phyloP scores from a whole-genome alignment of 257 asterid species.

The Nicotiana knightiana region DNA sequence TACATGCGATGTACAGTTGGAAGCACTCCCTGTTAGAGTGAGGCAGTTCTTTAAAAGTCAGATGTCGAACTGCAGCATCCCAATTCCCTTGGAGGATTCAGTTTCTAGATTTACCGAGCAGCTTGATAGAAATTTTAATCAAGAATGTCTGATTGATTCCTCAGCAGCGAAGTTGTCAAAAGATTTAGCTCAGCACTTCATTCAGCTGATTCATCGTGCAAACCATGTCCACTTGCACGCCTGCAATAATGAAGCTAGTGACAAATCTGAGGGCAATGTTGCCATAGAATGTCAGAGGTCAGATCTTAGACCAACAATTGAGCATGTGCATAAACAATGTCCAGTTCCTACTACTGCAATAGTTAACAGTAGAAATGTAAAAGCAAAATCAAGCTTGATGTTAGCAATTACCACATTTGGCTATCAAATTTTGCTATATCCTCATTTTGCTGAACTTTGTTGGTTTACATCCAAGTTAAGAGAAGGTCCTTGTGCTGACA shows the following conservation, averaged over 20 bases:
- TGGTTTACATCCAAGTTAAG: conserved; percentile 96
- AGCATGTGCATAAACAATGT: conserved; percentile 28
- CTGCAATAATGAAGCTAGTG: conserved; percentile 24
- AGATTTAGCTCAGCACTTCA: conserved; percentile 68
- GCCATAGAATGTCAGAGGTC: conserved; percentile 19
- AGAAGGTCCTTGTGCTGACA: conserved; percentile 75
- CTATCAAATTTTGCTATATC: conserved; percentile 80
- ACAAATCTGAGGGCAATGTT: conserved; percentile 26
- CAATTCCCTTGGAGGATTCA: conserved; percentile 38
- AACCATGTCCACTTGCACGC: conserved; percentile 40
- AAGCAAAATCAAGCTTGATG: conserved; percentile 67
- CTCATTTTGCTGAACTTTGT: conserved; percentile 97
- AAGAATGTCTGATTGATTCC: conserved; percentile 39
- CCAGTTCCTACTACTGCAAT: conserved; percentile 30
- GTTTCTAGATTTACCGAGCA: conserved; percentile 60
- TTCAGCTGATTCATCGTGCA: conserved; percentile 52
- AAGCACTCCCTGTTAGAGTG: conserved; percentile 58
- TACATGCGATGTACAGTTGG: conserved; percentile 65
- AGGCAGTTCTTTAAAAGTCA: conserved; percentile 64
- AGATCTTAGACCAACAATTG: conserved; percentile 18
- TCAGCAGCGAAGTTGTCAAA: conserved; percentile 59
- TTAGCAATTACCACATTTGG: conserved; percentile 83
- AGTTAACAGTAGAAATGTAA: conserved; percentile 32
- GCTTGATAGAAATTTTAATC: conserved; percentile 60
- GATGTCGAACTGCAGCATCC: conserved; percentile 28